phyloP scores from a whole-genome alignment of 192 early-diverging fungal genomes.

The Irineochytrium annulatum region DNA sequence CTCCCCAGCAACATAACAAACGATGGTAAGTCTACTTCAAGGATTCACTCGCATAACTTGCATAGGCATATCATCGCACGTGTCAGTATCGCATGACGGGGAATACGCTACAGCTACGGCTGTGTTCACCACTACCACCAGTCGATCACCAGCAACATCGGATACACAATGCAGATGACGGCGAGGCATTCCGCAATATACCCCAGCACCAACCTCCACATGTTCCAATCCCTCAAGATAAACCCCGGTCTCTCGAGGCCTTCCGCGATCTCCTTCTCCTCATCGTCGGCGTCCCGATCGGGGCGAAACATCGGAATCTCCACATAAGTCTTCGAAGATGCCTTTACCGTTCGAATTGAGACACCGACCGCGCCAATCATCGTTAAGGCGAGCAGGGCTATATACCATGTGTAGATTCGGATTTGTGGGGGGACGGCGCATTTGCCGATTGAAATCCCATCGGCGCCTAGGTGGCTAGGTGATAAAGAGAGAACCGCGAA shows the following conservation, averaged over 20 bases:
- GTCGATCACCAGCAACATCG: conserved; percentile 12
- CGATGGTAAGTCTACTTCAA: conserved; percentile 38
- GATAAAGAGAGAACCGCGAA: conserved; percentile 36
- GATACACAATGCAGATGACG: conserved; percentile 6
- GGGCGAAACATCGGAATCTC: too few species aligned
- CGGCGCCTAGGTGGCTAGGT: neutral
- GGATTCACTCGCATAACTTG: too few species aligned
- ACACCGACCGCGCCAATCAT: conserved; percentile 15
- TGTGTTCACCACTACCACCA: conserved; percentile 42
- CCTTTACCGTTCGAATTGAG: neutral
- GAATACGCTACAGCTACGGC: conserved; percentile 70
- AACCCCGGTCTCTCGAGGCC: neutral
- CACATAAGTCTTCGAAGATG: conserved; percentile 1
- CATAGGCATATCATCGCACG: conserved; percentile 33
- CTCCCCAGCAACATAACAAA: too few species aligned
- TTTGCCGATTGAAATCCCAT: conserved; percentile 11
- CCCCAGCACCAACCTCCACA: neutral
- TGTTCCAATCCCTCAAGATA: neutral
- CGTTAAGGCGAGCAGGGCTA: conserved; percentile 15
- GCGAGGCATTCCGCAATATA: conserved; percentile 10
- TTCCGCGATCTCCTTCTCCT: neutral
- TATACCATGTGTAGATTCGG: conserved; percentile 41
- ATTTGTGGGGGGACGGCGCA: conserved; percentile 40
- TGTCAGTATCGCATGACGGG: conserved; percentile 75
- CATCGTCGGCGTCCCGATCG: conserved; percentile 6